Evolutionary conservation across 352 stramenopile genomes (phyloP).

Genomic region (Pilasporangium apinafurcum): DNA sequence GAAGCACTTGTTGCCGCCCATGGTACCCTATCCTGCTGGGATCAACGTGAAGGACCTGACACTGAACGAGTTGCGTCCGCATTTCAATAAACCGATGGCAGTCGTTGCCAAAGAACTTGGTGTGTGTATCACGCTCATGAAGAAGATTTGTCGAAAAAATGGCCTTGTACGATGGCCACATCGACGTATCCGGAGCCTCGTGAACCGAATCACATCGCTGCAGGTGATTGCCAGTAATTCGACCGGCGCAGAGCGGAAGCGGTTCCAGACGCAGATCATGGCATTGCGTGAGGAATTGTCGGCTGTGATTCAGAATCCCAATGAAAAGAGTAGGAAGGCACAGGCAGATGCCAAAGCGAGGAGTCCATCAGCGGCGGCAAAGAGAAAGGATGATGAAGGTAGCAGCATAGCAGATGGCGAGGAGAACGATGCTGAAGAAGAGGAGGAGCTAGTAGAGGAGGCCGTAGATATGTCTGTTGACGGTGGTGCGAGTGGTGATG

Average conservation of each 20-base stretch:
- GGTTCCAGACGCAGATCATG: constrained; percentile 58
- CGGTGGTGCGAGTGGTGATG: too few species aligned
- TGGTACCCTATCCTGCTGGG: constrained; percentile 9
- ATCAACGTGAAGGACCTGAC: constrained; percentile 71
- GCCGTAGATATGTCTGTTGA: too few species aligned
- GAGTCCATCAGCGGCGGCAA: constrained; percentile 11
- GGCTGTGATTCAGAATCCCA: constrained; percentile 78
- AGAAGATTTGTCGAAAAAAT: constrained; percentile 84
- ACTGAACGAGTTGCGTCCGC: constrained; percentile 70
- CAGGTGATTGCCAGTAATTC: constrained; percentile 56
- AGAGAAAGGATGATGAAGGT: constrained; percentile 8
- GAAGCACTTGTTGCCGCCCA: constrained; percentile 38
- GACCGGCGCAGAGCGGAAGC: constrained; percentile 40
- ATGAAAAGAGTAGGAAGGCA: constrained; percentile 80
- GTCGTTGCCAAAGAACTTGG: constrained; percentile 77
- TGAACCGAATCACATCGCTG: constrained; percentile 76
- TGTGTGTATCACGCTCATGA: constrained; percentile 84
- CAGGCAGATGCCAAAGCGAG: constrained; percentile 45
- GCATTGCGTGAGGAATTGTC: constrained; percentile 60
- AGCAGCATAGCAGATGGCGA: constrained; percentile 3
- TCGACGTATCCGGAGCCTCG: constrained; percentile 70
- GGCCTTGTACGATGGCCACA: constrained; percentile 79
- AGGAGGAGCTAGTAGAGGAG: too few species aligned
- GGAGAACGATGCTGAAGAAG: constrained; percentile 6
- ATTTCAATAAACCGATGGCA: constrained; percentile 84